Conservation (phyloP, 306 rosid genomes). For the Astragalus glycyphyllos region DNA sequence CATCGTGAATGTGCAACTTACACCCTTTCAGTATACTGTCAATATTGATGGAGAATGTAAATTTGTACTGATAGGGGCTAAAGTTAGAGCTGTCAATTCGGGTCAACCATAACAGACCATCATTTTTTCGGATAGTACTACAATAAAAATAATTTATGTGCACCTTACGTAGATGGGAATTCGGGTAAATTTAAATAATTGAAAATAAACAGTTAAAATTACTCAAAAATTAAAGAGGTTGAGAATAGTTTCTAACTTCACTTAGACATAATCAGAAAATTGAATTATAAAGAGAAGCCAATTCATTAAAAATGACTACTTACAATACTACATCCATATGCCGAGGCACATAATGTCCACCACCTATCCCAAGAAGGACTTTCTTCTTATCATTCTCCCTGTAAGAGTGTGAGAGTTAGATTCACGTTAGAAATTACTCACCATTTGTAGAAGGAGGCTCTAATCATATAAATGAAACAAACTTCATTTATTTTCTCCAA, state of each 20-base stretch:
- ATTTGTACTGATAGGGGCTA: neutral
- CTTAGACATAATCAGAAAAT: conserved; percentile 34
- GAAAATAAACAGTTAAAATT: conserved; percentile 4
- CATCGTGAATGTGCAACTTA: too few species aligned
- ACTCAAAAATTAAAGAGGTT: conserved; percentile 16
- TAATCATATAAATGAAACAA: conserved; percentile 24
- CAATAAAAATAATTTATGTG: neutral
- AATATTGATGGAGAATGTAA: conserved; percentile 21
- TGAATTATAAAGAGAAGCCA: conserved; percentile 12
- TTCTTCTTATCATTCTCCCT: conserved; percentile 77
- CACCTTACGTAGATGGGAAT: conserved; percentile 6
- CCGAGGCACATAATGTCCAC: conserved; percentile 96
- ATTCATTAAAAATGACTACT: conserved; percentile 39
- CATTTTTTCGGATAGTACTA: neutral
- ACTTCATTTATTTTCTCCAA: conserved; percentile 4
- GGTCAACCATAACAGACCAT: too few species aligned
- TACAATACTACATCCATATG: conserved; percentile 90
- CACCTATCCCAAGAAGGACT: conserved; percentile 93
- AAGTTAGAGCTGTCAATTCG: neutral
- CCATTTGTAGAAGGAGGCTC: conserved; percentile 4
- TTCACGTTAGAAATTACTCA: conserved; percentile 22
- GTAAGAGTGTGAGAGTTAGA: conserved; percentile 29
- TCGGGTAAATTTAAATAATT: neutral
- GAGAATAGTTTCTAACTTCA: neutral
- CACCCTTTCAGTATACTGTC: too few species aligned